Evolutionary conservation across 345 rosid species (phyloP), one percentile per base, ranked within the genome.

Genomic region (Linum tenue): DNA sequence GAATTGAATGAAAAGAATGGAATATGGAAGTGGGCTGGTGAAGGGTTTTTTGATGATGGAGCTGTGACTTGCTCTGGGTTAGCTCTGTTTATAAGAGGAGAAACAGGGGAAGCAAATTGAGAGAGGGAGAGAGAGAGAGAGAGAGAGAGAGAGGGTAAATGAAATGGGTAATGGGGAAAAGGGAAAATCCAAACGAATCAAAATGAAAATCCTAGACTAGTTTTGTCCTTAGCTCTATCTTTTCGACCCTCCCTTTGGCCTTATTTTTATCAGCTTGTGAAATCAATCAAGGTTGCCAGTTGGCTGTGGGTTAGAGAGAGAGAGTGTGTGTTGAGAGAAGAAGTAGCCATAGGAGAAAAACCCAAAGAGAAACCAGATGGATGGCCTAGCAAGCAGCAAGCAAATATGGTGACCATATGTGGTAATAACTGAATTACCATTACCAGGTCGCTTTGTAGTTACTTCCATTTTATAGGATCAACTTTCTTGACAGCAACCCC

Each of bases 261-360:
- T 10, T 6, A 15, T 53, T 57, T 78, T 75, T 74, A 68, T 65
- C 78, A 64, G 68, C 42, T 35, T 67, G 72, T 69, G 77, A 53
- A 56, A 81, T 74, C 77, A 78, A 78, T 76, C 85, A 79, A 71
- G 78, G 63, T 61, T 78, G 89, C 87, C 86, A 84, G 87, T 86
- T 82, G 87, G 83, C 81, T 62, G 10, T 43, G 44, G 43, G 69
- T 5, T 59, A 12, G 59, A 62, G 40, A 16, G 70, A 35, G 67
- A 70, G 69, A 59, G 43, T 62, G 58, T 51, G 14, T 16, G 60
- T 4, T 57, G 39, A 37, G 67, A 65, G 70, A 17, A 59, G 69
- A 64, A 68, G 68, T 48, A 56, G 37, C 42, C 63, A 62, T 56
- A 55, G 65, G 69, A 70, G 71, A 80, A 61, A 64, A 41, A 41